A percentile compares a stretch with the other conserved stretches of the same genome.
These are phyloP conservation scores for Magnaporthiopsis rhizophila DNA, from an alignment of 2,329 filamentous ascomycete genomes.

Conservation along the genomic window DNA sequence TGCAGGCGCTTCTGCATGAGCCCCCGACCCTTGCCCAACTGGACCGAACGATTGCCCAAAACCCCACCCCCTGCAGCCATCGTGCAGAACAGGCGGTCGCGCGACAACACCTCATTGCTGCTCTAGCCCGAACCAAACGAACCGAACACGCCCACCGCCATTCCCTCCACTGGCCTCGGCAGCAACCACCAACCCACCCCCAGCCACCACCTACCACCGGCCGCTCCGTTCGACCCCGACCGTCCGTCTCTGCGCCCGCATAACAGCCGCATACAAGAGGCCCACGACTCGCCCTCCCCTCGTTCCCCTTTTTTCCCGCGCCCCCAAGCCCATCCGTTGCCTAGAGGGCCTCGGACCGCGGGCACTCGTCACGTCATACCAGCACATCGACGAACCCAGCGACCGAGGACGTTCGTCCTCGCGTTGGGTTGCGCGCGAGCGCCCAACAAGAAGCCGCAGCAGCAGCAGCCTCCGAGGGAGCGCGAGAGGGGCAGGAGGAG, in stretches of 20 bases:
- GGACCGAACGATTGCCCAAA: neutral
- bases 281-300: neutral
- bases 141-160: neutral
- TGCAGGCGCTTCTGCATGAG: neutral
- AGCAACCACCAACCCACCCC: neutral
- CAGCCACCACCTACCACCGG: neutral
- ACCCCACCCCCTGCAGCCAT: neutral
- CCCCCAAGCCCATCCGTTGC: neutral
- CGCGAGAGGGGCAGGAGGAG: neutral
- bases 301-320: neutral
- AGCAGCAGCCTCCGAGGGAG: neutral
- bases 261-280: neutral
- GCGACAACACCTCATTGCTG: neutral
- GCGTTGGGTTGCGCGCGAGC: neutral
- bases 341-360: neutral
- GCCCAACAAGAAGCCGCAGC: neutral
- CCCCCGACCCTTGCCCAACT: neutral
- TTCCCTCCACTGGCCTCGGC: neutral
- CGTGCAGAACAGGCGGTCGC: neutral
- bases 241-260: neutral
- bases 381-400: neutral
- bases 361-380: neutral
- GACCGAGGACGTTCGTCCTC: neutral
- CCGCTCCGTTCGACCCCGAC: no score
- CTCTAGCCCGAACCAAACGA: neutral